These are phyloP conservation scores for Backusella morwellensis DNA, from an alignment of 192 early-diverging fungal genomes.

Conservation along the genomic window DNA sequence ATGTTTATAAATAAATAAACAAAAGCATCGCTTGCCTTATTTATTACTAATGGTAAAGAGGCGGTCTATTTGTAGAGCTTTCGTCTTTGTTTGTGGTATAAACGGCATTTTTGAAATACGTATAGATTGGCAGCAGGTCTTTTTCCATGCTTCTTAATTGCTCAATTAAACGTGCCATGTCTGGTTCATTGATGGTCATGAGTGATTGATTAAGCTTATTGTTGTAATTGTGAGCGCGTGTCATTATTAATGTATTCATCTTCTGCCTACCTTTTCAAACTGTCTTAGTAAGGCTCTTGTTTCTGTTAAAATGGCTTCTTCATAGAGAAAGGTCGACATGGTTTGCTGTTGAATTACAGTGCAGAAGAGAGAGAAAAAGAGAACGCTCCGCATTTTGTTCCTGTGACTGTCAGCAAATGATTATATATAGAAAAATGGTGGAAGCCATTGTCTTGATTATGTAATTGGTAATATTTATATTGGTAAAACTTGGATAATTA, in stretches of 20 bases:
- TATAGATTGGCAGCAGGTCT: background rate
- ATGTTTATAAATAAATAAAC: no score
- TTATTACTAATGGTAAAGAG: background rate
- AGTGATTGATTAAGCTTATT: background rate
- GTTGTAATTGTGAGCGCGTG: background rate
- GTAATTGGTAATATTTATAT: no score
- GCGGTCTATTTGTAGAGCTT: background rate
- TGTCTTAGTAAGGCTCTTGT: background rate
- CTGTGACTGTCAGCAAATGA: background rate
- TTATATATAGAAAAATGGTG: no score
- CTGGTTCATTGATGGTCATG: background rate
- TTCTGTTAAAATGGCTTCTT: conserved; percentile 11
- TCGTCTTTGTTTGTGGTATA: conserved; percentile 5
- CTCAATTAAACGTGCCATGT: background rate
- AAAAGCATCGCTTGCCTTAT: background rate
- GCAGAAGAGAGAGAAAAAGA: background rate
- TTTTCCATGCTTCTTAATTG: conserved; percentile 6
- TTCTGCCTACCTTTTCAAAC: background rate
- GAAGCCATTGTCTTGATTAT: no score
- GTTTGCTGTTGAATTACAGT: background rate
- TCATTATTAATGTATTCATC: background rate
- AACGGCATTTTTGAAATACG: conserved; percentile 4
- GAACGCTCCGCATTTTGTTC: background rate
- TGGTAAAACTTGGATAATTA: no score
- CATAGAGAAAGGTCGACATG: background rate